These are phyloP conservation scores for Colletotrichum sp. DNA, from an alignment of 2,329 filamentous ascomycete species.

Conservation along the genomic window DNA sequence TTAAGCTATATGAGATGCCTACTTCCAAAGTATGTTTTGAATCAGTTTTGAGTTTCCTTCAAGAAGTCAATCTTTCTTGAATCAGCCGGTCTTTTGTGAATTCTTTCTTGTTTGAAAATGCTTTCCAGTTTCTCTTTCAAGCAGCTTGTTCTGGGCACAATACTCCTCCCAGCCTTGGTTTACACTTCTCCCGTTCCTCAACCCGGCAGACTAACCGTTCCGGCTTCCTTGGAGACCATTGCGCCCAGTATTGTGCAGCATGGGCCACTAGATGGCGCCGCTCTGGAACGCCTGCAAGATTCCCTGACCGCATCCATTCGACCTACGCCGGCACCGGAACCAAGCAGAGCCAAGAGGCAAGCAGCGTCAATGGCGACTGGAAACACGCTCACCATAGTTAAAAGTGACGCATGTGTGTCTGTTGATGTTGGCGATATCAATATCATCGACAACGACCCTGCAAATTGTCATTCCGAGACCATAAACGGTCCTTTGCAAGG, in stretches of 20 bases:
- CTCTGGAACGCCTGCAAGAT: not conserved
- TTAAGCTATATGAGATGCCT: not conserved
- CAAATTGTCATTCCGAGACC: not conserved
- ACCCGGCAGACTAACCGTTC: not conserved
- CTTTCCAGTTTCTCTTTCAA: not conserved
- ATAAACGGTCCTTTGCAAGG: not conserved
- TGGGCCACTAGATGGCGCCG: not conserved
- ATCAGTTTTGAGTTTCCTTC: not conserved
- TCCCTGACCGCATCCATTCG: not conserved
- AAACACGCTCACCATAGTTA: not conserved
- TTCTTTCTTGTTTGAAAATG: not conserved
- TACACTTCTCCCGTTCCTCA: not conserved
- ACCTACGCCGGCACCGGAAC: not conserved
- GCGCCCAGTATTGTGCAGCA: not conserved
- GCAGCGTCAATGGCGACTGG: not conserved
- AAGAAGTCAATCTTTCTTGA: not conserved
- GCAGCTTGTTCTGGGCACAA: not conserved
- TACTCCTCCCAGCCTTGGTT: not conserved
- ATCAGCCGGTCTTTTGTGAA: not conserved
- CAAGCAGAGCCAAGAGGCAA: not conserved
- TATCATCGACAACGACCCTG: not conserved
- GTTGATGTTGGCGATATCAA: slow-evolving; percentile 5
- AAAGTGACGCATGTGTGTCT: not conserved
- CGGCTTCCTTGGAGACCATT: not conserved
- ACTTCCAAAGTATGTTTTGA: not conserved